Percentiles rank a stretch among this genome's conserved stretches.
Conservation (phyloP, 805 yeast species). For the Saturnispora silvae region DNA sequence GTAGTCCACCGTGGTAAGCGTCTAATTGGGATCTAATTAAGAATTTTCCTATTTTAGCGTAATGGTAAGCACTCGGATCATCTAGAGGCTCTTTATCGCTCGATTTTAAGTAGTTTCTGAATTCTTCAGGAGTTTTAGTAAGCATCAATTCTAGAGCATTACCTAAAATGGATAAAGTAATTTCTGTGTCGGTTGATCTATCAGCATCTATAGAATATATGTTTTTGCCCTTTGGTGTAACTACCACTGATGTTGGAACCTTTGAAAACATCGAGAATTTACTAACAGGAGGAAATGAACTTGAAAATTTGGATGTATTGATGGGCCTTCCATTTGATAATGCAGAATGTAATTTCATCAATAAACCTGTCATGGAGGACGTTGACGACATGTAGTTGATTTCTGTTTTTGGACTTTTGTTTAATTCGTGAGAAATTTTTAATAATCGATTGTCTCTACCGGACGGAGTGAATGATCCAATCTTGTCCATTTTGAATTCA, state of each 20-base stretch:
- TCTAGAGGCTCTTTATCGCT: constrained; percentile 6
- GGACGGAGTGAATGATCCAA: constrained; percentile 51
- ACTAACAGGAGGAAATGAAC: constrained; percentile 29
- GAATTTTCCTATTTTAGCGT: constrained; percentile 57
- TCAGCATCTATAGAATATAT: constrained; percentile 64
- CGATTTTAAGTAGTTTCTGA: constrained; percentile 27
- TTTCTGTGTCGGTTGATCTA: constrained; percentile 53
- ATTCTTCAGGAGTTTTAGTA: constrained; percentile 47
- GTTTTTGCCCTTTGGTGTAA: constrained; percentile 30
- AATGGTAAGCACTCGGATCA: constrained; percentile 43
- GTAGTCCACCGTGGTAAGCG: constrained; percentile 63
- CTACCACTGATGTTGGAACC: constrained; percentile 46
- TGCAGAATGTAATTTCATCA: constrained; percentile 65
- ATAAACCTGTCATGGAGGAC: constrained; percentile 70
- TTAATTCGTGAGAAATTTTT: constrained; percentile 30
- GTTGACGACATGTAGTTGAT: constrained; percentile 65
- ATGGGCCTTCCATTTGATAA: constrained; percentile 52
- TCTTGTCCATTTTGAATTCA: constrained; percentile 52
- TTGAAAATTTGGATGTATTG: constrained; percentile 36
- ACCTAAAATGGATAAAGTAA: constrained; percentile 64
- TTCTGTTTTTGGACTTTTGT: constrained; percentile 8
- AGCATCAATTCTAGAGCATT: constrained; percentile 68
- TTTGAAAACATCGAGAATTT: constrained; percentile 34
- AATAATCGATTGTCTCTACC: constrained; percentile 50
- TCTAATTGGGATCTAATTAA: constrained; percentile 87